These are phyloP conservation scores for Exophiala bonariae DNA, from an alignment of 2,329 filamentous ascomycete genomes.

Conservation along the genomic window DNA sequence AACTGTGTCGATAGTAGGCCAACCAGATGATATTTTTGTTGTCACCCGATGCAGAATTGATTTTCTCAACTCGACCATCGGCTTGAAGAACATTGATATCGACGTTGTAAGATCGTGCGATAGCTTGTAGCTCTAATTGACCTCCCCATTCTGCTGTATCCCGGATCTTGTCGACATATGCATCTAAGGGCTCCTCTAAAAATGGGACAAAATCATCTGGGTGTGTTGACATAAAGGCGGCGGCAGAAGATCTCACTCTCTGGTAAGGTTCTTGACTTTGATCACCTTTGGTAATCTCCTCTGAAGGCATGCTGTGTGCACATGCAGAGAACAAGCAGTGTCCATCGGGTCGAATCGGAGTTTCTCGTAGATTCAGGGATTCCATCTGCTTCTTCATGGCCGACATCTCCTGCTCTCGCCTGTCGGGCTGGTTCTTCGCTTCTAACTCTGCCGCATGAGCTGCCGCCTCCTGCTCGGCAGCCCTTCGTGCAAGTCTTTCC, in stretches of 20 bases:
- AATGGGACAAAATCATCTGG: conserved; percentile 83
- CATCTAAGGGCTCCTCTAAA: conserved; percentile 74
- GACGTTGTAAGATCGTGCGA: conserved; percentile 77
- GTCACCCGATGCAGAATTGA: conserved; percentile 52
- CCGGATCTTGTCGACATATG: conserved; percentile 73
- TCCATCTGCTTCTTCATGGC: conserved; percentile 70
- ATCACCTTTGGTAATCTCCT: conserved; percentile 15
- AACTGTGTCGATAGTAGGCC: conserved; percentile 92
- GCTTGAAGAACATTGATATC: conserved; percentile 81
- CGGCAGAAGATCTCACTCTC: conserved; percentile 68
- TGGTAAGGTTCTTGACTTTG: conserved; percentile 56
- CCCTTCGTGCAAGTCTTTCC: conserved; percentile 82
- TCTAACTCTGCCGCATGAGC: conserved; percentile 70
- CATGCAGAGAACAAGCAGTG: conserved; percentile 94
- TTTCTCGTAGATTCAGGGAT: conserved; percentile 65
- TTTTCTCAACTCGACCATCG: conserved; percentile 75
- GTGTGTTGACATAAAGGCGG: conserved; percentile 73
- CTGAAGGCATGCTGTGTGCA: conserved; percentile 69
- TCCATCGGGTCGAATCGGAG: conserved; percentile 83
- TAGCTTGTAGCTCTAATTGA: conserved; percentile 81
- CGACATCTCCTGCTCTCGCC: conserved; percentile 67
- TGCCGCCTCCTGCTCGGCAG: conserved; percentile 76
- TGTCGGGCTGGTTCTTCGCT: conserved; percentile 71
- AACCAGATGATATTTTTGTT: conserved; percentile 66
- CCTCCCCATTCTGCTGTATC: conserved; percentile 96